These are phyloP conservation scores for Phanerodontia chrysosporium DNA, from an alignment of 768 basidiomycete genomes.

Conservation along the genomic window DNA sequence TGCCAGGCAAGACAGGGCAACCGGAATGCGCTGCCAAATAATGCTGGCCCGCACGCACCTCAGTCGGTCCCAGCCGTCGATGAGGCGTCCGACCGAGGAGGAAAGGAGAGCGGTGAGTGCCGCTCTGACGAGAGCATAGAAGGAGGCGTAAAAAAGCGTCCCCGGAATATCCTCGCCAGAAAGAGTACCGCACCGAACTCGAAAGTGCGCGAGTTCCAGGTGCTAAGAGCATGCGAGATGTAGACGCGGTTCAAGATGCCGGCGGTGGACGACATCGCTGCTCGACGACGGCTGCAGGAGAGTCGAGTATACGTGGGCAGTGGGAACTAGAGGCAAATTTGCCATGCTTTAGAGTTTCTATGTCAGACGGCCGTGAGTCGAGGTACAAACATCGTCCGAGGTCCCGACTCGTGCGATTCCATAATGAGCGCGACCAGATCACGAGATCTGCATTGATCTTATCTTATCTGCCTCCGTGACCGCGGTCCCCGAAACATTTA, in stretches of 20 bases:
- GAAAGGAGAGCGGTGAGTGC: constrained; percentile 20
- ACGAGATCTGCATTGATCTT: background rate
- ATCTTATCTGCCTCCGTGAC: constrained; percentile 1
- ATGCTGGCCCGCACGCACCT: constrained; percentile 18
- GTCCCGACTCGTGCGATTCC: background rate
- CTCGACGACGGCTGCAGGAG: background rate
- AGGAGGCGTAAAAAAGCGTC: constrained; percentile 24
- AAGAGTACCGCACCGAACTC: constrained; percentile 26
- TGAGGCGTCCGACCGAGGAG: constrained; percentile 20
- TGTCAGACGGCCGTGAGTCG: too few relatives aligned
- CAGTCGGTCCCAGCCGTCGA: constrained; percentile 21
- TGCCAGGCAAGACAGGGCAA: constrained; percentile 20
- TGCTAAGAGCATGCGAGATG: constrained; percentile 12
- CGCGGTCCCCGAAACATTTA: background rate
- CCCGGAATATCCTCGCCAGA: constrained; percentile 5
- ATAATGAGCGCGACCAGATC: too few relatives aligned
- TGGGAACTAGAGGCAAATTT: too few relatives aligned
- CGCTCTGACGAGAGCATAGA: constrained; percentile 24
- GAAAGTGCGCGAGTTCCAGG: constrained; percentile 29
- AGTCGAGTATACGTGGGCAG: background rate
- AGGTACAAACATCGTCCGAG: background rate
- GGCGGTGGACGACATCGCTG: background rate
- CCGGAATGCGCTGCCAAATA: constrained; percentile 17
- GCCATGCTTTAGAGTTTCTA: too few relatives aligned
- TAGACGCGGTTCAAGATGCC: background rate